phyloP scores from a whole-genome alignment of 1,139 yeast species.

The Protomyces inouyei region DNA sequence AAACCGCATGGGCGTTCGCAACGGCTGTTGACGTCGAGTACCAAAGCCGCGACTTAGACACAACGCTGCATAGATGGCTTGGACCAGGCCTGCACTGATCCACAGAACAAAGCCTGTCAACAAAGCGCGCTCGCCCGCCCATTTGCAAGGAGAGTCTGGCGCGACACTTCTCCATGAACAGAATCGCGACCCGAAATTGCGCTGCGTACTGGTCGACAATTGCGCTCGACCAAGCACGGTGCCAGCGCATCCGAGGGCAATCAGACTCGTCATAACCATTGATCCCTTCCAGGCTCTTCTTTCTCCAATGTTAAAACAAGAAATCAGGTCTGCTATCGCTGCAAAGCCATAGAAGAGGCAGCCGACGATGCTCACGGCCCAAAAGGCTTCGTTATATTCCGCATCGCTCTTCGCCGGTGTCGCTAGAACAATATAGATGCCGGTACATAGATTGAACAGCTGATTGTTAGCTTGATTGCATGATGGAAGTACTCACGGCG shows the following conservation, averaged over 20 bases:
- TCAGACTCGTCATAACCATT: neutral
- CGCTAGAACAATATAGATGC: neutral
- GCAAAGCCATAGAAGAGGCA: neutral
- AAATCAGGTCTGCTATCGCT: neutral
- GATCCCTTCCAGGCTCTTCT: neutral
- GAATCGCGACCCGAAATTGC: neutral
- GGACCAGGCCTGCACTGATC: constrained; percentile 5
- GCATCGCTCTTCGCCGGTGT: neutral
- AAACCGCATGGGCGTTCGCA: neutral
- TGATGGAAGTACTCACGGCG: neutral
- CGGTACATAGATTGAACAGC: neutral
- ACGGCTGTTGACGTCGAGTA: neutral
- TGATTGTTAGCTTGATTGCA: neutral
- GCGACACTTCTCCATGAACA: neutral
- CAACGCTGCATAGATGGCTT: neutral
- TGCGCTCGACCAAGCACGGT: neutral
- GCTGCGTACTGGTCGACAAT: neutral
- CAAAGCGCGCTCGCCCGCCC: neutral
- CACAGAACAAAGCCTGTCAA: constrained; percentile 6
- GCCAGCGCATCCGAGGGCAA: neutral
- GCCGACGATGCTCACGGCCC: neutral
- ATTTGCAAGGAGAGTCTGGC: neutral
- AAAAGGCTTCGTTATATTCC: neutral
- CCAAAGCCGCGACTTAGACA: neutral
- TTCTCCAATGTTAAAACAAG: no score